Percentiles rank a stretch among this genome's conserved stretches.
These are phyloP conservation scores for Coemansia sp. DNA, from an alignment of 192 early-diverging fungal species.

Conservation along the genomic window DNA sequence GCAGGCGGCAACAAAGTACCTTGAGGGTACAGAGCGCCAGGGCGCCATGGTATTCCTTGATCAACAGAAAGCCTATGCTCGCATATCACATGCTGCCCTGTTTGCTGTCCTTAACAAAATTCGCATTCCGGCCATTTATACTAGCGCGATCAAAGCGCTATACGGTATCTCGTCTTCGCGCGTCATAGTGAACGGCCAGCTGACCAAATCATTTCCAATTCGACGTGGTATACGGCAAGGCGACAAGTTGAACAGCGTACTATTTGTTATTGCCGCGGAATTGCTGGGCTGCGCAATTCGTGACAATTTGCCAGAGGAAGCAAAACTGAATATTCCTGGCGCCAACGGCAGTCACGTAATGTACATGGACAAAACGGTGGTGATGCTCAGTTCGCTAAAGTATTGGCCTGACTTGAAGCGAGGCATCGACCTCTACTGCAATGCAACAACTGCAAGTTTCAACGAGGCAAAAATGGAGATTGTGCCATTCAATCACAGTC, in stretches of 20 bases:
- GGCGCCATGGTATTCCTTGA: constrained; percentile 21
- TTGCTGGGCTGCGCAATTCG: constrained; percentile 6
- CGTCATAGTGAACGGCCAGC: neutral
- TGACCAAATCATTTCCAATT: constrained; percentile 4
- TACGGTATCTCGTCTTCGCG: neutral
- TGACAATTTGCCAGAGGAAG: neutral
- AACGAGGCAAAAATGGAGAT: constrained; percentile 17
- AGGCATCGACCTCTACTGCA: constrained; percentile 10
- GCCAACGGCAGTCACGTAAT: constrained; percentile 5
- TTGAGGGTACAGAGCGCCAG: neutral
- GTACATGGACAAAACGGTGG: constrained; percentile 23
- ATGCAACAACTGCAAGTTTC: constrained; percentile 12
- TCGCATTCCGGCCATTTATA: neutral
- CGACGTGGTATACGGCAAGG: constrained; percentile 9
- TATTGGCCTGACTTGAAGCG: constrained; percentile 8
- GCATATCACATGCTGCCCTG: constrained; percentile 13
- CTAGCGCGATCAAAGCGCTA: neutral
- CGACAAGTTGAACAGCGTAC: constrained; percentile 1
- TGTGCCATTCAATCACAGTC: neutral
- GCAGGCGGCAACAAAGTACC: constrained; percentile 12
- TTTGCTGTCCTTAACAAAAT: constrained; percentile 14
- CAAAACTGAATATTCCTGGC: neutral
- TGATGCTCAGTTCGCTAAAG: constrained; percentile 4
- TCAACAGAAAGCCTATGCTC: constrained; percentile 19
- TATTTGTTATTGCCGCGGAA: constrained; percentile 17